Evolutionary conservation across 108 stramenopile genomes (phyloP).

Genomic region (Skeletonema potamos): DNA sequence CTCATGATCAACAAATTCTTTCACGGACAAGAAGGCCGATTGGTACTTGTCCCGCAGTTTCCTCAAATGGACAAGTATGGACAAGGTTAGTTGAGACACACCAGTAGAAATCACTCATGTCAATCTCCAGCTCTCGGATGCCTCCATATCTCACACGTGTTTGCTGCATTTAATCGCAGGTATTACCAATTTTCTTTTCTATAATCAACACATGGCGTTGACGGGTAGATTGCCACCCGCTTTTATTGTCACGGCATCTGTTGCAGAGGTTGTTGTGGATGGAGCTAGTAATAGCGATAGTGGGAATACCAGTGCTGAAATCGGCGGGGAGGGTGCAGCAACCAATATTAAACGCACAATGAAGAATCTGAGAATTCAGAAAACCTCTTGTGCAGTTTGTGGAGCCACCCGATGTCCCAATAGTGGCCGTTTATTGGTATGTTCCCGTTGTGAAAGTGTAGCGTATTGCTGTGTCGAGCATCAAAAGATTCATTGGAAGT

Average conservation of each 20-base stretch:
- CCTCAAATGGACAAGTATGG: not conserved
- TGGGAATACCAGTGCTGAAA: not conserved
- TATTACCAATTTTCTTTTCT: conserved; percentile 7
- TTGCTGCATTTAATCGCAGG: too few species aligned
- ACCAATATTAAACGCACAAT: not conserved
- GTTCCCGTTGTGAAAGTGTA: conserved; percentile 14
- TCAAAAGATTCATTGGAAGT: conserved; percentile 21
- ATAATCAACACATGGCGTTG: not conserved
- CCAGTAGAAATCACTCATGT: too few species aligned
- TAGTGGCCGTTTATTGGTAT: not conserved
- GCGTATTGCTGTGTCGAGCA: conserved; percentile 20
- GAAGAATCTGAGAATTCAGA: conserved; percentile 7
- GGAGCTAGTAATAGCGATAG: not conserved
- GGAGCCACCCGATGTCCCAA: not conserved
- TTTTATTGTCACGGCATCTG: conserved; percentile 14
- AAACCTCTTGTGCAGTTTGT: conserved; percentile 10
- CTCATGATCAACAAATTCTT: conserved; percentile 23
- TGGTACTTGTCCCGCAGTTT: not conserved
- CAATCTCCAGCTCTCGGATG: too few species aligned
- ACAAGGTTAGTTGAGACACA: too few species aligned
- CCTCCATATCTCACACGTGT: too few species aligned
- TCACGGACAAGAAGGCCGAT: not conserved
- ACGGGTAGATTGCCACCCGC: conserved; percentile 7
- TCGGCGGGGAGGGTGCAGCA: not conserved
- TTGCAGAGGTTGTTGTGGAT: conserved; percentile 1